Base-by-base conservation (phyloP, 257 asterid species). In the Paulownia fortunei region DNA sequence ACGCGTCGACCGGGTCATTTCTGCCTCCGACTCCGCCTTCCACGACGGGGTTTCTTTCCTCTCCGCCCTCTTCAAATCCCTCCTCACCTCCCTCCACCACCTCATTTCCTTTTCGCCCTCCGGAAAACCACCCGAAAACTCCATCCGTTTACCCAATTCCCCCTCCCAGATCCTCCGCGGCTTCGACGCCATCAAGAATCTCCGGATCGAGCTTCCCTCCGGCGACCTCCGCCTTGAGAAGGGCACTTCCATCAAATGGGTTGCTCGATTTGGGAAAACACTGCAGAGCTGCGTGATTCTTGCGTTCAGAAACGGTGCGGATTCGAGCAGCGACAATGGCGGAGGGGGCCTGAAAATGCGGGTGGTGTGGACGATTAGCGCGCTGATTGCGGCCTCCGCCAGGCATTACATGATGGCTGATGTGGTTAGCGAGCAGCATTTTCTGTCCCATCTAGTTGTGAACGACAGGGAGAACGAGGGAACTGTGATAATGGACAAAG, bases 301-400 rank as follows among this genome's bases (percentile, higher is more conserved):
- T 26, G 92, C 87, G 44, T 89, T 78, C 73, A 81, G 86, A 4
- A 73, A 72, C 8, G 77, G 83, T 8, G 76, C 77, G 13, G 85
- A 81, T 66, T 68, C 80, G 55, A 77, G 87, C 65, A 87, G 23
- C 36, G 73, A 9, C 26, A 13, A 5, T 30, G 75, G 59, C 11
- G 65, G 54, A 87, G 92, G 92, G 85, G 88, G 92, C 4, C 36
- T 88, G 76, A 90, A 90, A 69, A 84, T 71, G 87, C 84, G 94
- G 66, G 92, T 90, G 30, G 91, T 88, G 65, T 90, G 94, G 94
- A 90, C 92, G 60, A 90, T 90, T 59, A 82, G 86, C 80, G 92
- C 91, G 1, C 72, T 90, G 60, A 90, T 90, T 7, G 91, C 94
- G 4, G 92, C 94, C 32, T 88, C 94, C 21, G 88, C 92, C 12